Percentiles rank a stretch among this genome's conserved stretches.
Evolutionary conservation across 2,329 filamentous ascomycete genomes (phyloP).

Genomic region (Aspergillus carbonarius): DNA sequence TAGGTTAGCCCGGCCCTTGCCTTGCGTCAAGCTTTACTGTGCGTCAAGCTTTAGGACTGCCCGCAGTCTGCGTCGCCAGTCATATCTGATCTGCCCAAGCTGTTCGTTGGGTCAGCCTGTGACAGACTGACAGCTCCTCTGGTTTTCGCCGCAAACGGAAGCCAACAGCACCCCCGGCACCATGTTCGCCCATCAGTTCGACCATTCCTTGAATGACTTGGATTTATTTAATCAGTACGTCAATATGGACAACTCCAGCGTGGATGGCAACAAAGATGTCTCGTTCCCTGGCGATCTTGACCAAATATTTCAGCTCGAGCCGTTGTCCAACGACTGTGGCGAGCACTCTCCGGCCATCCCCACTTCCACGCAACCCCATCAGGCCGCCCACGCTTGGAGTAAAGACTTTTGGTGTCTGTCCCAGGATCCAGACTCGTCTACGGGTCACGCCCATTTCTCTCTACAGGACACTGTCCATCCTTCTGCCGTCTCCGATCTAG

Average conservation of each 20-base stretch:
- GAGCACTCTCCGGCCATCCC: constrained; percentile 51
- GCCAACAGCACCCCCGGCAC: constrained; percentile 51
- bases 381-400: constrained; percentile 53
- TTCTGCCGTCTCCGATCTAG: constrained; percentile 33
- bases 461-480: constrained; percentile 42
- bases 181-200: constrained; percentile 48
- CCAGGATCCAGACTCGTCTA: constrained; percentile 47
- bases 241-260: constrained; percentile 56
- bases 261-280: constrained; percentile 49
- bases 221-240: constrained; percentile 65
- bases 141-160: constrained; percentile 40
- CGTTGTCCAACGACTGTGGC: constrained; percentile 53
- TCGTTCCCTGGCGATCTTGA: constrained; percentile 51
- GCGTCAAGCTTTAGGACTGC: constrained; percentile 10
- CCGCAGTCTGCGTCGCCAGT: constrained; percentile 28
- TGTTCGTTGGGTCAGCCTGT: constrained; percentile 21
- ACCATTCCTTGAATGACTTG: constrained; percentile 60
- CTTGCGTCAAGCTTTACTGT: constrained; percentile 21
- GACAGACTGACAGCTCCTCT: constrained; percentile 13
- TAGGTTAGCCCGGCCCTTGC: constrained; percentile 19
- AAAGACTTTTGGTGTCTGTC: constrained; percentile 53
- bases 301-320: constrained; percentile 53
- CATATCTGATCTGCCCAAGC: constrained; percentile 21
- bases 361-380: constrained; percentile 43
- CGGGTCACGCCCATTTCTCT: constrained; percentile 31